Conservation (phyloP, 2,329 filamentous ascomycete genomes). For the Tolypocladium endophyticum region DNA sequence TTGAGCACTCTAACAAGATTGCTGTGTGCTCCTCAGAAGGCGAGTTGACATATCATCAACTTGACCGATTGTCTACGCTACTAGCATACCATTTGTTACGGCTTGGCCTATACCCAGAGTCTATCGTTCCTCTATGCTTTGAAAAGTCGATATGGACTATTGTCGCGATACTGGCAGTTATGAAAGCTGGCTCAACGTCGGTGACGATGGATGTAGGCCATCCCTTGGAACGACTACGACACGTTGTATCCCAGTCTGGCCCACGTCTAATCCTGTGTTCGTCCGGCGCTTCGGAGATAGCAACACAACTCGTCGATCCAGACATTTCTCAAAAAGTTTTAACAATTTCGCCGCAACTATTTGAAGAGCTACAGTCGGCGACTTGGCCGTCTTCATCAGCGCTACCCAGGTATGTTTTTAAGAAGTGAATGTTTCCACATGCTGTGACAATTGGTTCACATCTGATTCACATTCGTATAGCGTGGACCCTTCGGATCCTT, state of each 20-base stretch:
- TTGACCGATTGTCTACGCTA: conserved; percentile 9
- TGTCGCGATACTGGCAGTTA: conserved; percentile 13
- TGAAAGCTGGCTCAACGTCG: conserved; percentile 18
- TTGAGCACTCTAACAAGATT: background rate
- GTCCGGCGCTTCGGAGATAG: background rate
- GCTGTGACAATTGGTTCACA: too few relatives aligned
- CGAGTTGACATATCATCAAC: conserved; percentile 10
- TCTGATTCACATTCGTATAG: too few relatives aligned
- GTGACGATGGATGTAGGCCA: conserved; percentile 14
- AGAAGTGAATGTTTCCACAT: too few relatives aligned
- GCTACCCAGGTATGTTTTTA: background rate
- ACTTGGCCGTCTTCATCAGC: background rate
- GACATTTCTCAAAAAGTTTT: background rate
- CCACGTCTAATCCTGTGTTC: conserved; percentile 3
- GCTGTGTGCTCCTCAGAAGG: conserved; percentile 13
- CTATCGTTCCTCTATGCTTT: conserved; percentile 14
- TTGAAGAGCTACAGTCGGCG: background rate
- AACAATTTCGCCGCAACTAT: background rate
- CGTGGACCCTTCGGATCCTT: background rate
- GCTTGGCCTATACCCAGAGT: background rate
- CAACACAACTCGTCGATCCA: background rate
- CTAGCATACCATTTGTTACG: conserved; percentile 7
- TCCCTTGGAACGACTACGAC: conserved; percentile 7
- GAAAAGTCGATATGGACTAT: conserved; percentile 16
- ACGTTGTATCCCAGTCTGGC: conserved; percentile 4